Percentiles rank a stretch among this genome's conserved stretches.
Evolutionary conservation across 2,329 filamentous ascomycete genomes (phyloP).

Genomic region (Trichoderma sp.): DNA sequence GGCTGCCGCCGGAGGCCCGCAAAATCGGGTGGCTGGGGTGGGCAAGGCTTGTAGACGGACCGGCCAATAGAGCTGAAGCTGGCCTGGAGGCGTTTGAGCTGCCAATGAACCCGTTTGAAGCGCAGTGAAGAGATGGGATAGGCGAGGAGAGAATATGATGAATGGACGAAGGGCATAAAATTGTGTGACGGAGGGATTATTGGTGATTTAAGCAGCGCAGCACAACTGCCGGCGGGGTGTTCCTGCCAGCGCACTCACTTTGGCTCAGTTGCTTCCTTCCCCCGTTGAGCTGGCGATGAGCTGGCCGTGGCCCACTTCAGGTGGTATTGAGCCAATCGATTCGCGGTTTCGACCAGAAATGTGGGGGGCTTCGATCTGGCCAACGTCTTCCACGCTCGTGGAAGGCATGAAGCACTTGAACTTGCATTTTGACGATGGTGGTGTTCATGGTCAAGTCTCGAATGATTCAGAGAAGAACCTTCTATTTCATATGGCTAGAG

Average conservation of each 20-base stretch:
- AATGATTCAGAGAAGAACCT: too few species aligned
- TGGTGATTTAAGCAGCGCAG: not conserved
- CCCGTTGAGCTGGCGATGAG: conserved; percentile 16
- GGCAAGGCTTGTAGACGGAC: conserved; percentile 12
- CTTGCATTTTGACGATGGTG: too few species aligned
- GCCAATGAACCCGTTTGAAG: not conserved
- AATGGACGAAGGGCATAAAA: not conserved
- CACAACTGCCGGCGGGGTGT: conserved; percentile 2
- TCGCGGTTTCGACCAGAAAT: not conserved
- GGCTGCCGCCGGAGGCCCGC: conserved; percentile 26
- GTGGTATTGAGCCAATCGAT: not conserved
- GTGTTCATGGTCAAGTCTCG: too few species aligned
- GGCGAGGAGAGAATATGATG: not conserved
- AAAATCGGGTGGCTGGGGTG: conserved; percentile 28
- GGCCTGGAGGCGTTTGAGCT: not conserved
- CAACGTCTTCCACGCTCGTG: too few species aligned
- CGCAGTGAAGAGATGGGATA: not conserved
- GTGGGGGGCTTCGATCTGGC: not conserved
- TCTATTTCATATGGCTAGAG: too few species aligned
- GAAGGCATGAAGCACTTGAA: too few species aligned
- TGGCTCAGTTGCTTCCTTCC: too few species aligned
- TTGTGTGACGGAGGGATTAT: conserved; percentile 3
- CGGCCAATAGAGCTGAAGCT: conserved; percentile 11
- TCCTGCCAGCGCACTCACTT: conserved; percentile 14
- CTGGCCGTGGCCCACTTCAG: conserved; percentile 2